A percentile compares a stretch with the other conserved stretches of the same genome.
Evolutionary conservation across 306 rosid genomes (phyloP).

Genomic region (Sicyos baderoa): DNA sequence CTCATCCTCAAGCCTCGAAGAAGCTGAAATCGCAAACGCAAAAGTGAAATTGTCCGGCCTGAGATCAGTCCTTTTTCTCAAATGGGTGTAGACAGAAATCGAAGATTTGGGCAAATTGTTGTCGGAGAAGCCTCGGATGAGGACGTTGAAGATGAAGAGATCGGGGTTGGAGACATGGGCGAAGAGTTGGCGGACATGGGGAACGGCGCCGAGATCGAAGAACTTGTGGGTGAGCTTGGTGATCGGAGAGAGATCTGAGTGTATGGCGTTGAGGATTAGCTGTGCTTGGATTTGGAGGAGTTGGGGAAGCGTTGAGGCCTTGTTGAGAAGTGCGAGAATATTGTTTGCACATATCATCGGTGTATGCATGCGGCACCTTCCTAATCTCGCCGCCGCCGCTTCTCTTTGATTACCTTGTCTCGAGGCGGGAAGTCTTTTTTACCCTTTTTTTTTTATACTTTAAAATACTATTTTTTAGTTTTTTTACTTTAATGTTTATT

Average conservation of each 20-base stretch:
- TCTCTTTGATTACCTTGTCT: neutral
- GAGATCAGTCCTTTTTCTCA: slow-evolving; percentile 44
- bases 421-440: neutral
- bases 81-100: slow-evolving; percentile 45
- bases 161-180: slow-evolving; percentile 62
- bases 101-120: slow-evolving; percentile 45
- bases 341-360: slow-evolving; percentile 35
- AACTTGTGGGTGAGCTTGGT: slow-evolving; percentile 82
- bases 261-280: slow-evolving; percentile 54
- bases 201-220: slow-evolving; percentile 59
- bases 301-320: slow-evolving; percentile 38
- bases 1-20: slow-evolving; percentile 32
- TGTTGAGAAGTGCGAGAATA: slow-evolving; percentile 43
- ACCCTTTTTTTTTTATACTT: too few relatives aligned
- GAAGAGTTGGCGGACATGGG: slow-evolving; percentile 52
- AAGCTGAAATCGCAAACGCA: slow-evolving; percentile 51
- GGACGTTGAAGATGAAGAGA: slow-evolving; percentile 74
- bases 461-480: too few relatives aligned
- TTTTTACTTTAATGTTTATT: too few relatives aligned
- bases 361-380: too few relatives aligned
- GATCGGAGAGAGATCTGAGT: slow-evolving; percentile 53
- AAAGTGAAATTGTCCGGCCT: slow-evolving; percentile 61
- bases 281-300: slow-evolving; percentile 71
- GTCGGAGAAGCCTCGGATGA: slow-evolving; percentile 53
- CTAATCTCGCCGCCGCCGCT: too few relatives aligned